phyloP scores from a whole-genome alignment of 805 yeast species.

The Jamesozyma lodderae region DNA sequence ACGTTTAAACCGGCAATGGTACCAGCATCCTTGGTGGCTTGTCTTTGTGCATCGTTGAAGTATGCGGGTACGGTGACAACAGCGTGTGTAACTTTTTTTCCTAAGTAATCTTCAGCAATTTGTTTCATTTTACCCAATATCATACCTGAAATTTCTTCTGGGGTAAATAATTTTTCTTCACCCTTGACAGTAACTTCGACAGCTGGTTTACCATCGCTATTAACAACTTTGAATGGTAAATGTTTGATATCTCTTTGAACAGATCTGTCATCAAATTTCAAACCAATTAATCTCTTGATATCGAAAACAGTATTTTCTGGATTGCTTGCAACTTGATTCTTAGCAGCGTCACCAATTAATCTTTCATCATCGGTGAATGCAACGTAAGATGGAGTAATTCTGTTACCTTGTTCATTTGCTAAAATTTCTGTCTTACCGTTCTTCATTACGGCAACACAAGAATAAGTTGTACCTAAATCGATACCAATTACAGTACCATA shows the following conservation, averaged over 20 bases:
- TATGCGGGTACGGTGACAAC: conserved; percentile 91
- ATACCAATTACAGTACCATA: conserved; percentile 79
- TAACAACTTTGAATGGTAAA: conserved; percentile 63
- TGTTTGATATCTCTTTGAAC: conserved; percentile 79
- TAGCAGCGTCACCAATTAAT: conserved; percentile 92
- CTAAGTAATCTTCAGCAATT: conserved; percentile 86
- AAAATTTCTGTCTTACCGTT: conserved; percentile 84
- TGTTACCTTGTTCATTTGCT: conserved; percentile 95
- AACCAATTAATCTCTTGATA: conserved; percentile 86
- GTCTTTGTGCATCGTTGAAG: conserved; percentile 90
- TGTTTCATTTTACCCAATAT: conserved; percentile 84
- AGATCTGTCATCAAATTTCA: conserved; percentile 63
- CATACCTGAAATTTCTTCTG: conserved; percentile 93
- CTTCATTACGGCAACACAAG: conserved; percentile 87
- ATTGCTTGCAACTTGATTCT: conserved; percentile 88
- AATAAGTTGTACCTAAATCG: conserved; percentile 95
- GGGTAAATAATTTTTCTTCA: conserved; percentile 69
- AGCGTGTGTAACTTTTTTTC: conserved; percentile 76
- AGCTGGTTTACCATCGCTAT: conserved; percentile 73
- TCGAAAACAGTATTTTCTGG: conserved; percentile 83
- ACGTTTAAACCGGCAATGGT: conserved; percentile 84
- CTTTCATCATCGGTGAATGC: conserved; percentile 90
- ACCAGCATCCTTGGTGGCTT: conserved; percentile 91
- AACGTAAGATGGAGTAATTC: conserved; percentile 92
- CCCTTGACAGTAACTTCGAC: conserved; percentile 70